A percentile compares a stretch with the other conserved stretches of the same genome.
phyloP scores from a whole-genome alignment of 306 rosid species.

The Carpinus viminea region DNA sequence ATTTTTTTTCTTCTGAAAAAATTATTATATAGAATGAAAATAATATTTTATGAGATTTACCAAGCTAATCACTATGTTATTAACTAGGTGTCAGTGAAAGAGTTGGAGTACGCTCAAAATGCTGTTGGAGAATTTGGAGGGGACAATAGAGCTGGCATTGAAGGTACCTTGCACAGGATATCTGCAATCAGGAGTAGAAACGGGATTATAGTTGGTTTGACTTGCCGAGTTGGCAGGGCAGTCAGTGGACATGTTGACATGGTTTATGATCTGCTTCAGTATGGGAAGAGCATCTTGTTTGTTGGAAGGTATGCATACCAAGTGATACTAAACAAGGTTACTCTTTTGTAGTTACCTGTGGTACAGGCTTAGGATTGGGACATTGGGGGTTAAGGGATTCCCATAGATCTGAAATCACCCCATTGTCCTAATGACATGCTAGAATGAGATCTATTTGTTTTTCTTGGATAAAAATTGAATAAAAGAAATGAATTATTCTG shows the following conservation, averaged over 20 bases:
- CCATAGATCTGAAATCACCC: not conserved
- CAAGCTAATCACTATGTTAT: slow-evolving; percentile 6
- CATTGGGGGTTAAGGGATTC: not conserved
- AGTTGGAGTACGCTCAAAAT: slow-evolving; percentile 62
- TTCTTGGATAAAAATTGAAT: not conserved
- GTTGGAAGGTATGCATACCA: slow-evolving; percentile 54
- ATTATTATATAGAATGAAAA: not conserved
- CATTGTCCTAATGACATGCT: not conserved
- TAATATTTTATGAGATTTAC: not conserved
- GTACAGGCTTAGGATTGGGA: slow-evolving; percentile 2
- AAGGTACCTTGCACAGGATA: slow-evolving; percentile 72
- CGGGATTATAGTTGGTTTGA: slow-evolving; percentile 63
- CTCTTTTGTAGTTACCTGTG: not conserved
- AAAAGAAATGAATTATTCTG: not conserved
- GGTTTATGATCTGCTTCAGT: slow-evolving; percentile 69
- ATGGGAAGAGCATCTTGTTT: slow-evolving; percentile 67
- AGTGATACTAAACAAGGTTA: not conserved
- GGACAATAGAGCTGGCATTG: slow-evolving; percentile 78
- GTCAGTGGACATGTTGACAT: slow-evolving; percentile 60
- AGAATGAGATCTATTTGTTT: not conserved
- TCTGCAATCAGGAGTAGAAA: slow-evolving; percentile 69
- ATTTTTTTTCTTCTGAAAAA: not conserved
- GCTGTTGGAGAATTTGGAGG: slow-evolving; percentile 71
- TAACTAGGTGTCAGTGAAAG: slow-evolving; percentile 62
- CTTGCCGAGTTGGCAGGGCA: slow-evolving; percentile 71